Conservation (phyloP, 2,329 filamentous ascomycete species). For the Cordyceps fumosorosea region DNA sequence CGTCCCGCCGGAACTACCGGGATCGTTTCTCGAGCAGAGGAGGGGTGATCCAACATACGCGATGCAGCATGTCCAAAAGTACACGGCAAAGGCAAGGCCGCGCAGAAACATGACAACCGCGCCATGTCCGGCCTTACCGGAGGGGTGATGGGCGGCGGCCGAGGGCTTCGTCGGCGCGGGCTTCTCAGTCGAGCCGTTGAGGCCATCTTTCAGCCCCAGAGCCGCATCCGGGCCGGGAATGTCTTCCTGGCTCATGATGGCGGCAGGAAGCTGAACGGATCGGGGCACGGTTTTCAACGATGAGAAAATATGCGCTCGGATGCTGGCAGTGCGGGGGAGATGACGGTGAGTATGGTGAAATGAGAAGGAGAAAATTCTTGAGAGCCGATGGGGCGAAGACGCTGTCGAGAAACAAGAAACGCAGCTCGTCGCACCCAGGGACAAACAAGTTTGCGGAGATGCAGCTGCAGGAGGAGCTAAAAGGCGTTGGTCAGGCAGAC, state of each 20-base stretch:
- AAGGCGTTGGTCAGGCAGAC: slow-evolving; percentile 7
- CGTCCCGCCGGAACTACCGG: not conserved
- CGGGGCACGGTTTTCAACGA: not conserved
- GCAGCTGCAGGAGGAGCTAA: not conserved
- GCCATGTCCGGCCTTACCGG: slow-evolving; percentile 49
- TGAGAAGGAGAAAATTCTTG: not conserved
- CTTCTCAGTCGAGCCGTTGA: not conserved
- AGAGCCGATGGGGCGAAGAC: not conserved
- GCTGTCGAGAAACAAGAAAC: not conserved
- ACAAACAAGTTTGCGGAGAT: not conserved
- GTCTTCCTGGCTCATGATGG: not conserved
- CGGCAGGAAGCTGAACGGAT: not conserved
- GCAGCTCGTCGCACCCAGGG: no score
- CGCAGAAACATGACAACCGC: slow-evolving; percentile 43
- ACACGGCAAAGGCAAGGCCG: slow-evolving; percentile 43
- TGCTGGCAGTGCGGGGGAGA: not conserved
- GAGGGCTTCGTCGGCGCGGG: not conserved
- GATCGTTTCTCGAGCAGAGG: no score
- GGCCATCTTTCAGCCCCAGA: not conserved
- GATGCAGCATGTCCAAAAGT: slow-evolving; percentile 43
- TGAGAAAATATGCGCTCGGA: not conserved
- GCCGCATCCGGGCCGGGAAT: not conserved
- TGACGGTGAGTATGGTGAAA: no score
- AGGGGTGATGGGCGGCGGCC: slow-evolving; percentile 36
- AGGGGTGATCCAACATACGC: slow-evolving; percentile 33